Evolutionary conservation across 1,284 basidiomycete species (phyloP), one percentile per base, ranked within the genome.

Genomic region (Grifola frondosa): DNA sequence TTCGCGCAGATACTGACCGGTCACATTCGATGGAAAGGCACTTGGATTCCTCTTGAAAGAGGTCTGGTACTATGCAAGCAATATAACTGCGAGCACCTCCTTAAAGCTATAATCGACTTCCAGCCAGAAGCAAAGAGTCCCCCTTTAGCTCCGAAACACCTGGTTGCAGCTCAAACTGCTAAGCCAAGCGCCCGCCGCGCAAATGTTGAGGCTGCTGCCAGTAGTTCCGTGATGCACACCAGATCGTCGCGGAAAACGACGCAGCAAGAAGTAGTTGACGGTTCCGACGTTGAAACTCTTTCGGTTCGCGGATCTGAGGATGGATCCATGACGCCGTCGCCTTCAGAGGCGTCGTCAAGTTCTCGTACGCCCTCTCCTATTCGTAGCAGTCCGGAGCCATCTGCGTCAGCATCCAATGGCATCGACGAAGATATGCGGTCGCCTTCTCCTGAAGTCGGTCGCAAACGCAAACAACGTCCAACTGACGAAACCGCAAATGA

Each of bases 21-120:
- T 28, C 15, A 22, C 12, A 28, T 31, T 17, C 15, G 4, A 22
- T 21, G 15, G 29, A 30, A 41, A 98, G 95, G 97, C 15, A 99
- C 97, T 26, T 99, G 97, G 97, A 96, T 99, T 51, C 97, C 97
- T 16, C 84, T 97, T 49, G 93, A 97, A 43, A 77, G 93, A 46
- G 95, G 95, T 5, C 73, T 98, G 39, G 74, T 74, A 23, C 76
- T 99, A 12, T 89, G 92, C 21, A 91, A 84, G 58, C 93, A 97
- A 63, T 99, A 98, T 70, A 92, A 93, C 53, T 95, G 97, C 60
- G 91, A 95, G 54, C 64, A 74, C 19, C 73, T 91, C 12, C 77
- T 99, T n/a, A 85, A 91, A 24, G 92, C 97, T 19, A 92, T 99
- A 52, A 92, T 98, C 49, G 93, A 97, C 62, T 98, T 96, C 63